Evolutionary conservation across 345 rosid genomes (phyloP).

Genomic region (Bruguiera sexangula): DNA sequence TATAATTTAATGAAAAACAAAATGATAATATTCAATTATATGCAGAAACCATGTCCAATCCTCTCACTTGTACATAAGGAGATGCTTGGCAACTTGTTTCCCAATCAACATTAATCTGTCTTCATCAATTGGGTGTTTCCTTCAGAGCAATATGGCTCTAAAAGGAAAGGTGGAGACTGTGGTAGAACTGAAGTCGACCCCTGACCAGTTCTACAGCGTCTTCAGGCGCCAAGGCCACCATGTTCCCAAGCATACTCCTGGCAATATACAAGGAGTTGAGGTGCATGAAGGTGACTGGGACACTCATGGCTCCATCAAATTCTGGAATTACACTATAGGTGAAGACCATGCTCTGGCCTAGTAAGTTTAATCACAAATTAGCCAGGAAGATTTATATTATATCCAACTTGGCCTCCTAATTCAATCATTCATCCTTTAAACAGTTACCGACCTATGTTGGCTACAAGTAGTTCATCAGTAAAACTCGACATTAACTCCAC

Average conservation of each 20-base stretch:
- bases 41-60: not conserved
- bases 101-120: too few species aligned
- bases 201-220: slow-evolving; percentile 17
- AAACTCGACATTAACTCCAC: too few species aligned
- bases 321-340: slow-evolving; percentile 27
- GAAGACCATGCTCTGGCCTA: not conserved
- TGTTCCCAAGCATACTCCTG: slow-evolving; percentile 21
- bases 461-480: too few species aligned
- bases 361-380: too few species aligned
- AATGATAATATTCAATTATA: too few species aligned
- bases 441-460: too few species aligned
- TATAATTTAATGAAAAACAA: too few species aligned
- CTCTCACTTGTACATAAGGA: slow-evolving; percentile 8
- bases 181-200: slow-evolving; percentile 24
- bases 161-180: slow-evolving; percentile 29
- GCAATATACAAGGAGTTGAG: slow-evolving; percentile 10
- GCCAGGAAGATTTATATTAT: too few species aligned
- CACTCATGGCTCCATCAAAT: slow-evolving; percentile 18
- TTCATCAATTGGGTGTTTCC: too few species aligned
- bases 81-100: too few species aligned
- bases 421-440: too few species aligned
- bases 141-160: not conserved
- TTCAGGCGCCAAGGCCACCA: slow-evolving; percentile 18
- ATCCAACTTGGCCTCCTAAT: too few species aligned
- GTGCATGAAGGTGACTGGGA: slow-evolving; percentile 20